Conservation (phyloP, 192 early-diverging fungal genomes). For the Backusella tarrabulga region DNA sequence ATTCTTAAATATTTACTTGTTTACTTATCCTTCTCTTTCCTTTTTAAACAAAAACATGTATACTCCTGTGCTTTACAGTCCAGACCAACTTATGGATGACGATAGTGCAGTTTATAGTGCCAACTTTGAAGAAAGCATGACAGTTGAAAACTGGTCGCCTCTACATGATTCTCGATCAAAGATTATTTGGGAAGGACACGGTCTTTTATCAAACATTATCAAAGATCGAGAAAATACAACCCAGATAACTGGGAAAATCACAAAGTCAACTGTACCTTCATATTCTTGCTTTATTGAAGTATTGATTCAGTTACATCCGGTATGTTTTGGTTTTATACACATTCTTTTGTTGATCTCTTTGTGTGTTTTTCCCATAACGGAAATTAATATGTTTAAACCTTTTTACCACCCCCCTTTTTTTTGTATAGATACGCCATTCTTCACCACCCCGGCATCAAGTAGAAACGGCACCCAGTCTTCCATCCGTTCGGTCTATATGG, state of each 20-base stretch:
- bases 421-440: conserved; percentile 11
- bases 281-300: conserved; percentile 18
- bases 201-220: conserved; percentile 21
- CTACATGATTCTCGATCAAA: background rate
- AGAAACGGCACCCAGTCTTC: background rate
- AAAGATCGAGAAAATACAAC: conserved; percentile 1
- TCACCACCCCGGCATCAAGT: background rate
- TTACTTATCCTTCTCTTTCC: background rate
- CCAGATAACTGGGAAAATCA: conserved; percentile 6
- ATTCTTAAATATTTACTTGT: no score
- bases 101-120: conserved; percentile 26
- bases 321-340: conserved; percentile 11
- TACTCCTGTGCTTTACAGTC: background rate
- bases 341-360: background rate
- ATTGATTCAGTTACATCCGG: conserved; percentile 27
- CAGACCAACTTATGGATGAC: conserved; percentile 19
- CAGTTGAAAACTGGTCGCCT: background rate
- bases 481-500: background rate
- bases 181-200: conserved; percentile 27
- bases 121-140: conserved; percentile 21
- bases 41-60: background rate
- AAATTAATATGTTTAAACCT: background rate
- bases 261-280: background rate
- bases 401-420: background rate
- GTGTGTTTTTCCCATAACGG: background rate